These are phyloP conservation scores for Termitomyces sp. DNA, from an alignment of 1,284 basidiomycete genomes.

Conservation along the genomic window DNA sequence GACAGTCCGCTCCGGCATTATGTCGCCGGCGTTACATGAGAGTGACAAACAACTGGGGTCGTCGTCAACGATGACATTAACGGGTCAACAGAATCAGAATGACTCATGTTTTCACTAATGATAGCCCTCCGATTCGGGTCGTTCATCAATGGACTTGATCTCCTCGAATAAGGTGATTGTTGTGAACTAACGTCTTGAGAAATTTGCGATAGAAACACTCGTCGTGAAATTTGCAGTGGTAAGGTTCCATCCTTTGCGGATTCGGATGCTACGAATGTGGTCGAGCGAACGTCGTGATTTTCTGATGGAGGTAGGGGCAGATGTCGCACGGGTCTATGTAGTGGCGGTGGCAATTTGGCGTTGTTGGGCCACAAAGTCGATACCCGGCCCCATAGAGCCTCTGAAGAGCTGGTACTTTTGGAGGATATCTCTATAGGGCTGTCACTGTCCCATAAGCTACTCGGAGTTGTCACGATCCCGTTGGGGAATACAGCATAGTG, in stretches of 20 bases:
- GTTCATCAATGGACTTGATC: constrained; percentile 5
- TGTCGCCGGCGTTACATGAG: too few relatives aligned
- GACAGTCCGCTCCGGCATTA: too few relatives aligned
- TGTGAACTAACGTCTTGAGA: not conserved
- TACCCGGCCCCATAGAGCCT: too few relatives aligned
- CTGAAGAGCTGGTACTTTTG: not conserved
- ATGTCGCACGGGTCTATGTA: too few relatives aligned
- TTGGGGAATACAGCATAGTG: constrained; percentile 20
- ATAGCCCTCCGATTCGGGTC: not conserved
- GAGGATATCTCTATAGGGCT: not conserved
- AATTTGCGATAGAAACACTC: not conserved
- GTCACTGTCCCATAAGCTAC: not conserved
- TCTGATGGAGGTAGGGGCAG: not conserved
- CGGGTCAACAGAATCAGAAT: constrained; percentile 22
- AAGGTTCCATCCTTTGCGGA: not conserved
- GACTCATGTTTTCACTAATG: constrained; percentile 13
- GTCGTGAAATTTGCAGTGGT: not conserved
- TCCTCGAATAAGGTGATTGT: not conserved
- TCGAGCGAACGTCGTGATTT: not conserved
- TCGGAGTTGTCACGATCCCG: constrained; percentile 1
- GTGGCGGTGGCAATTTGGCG: too few relatives aligned
- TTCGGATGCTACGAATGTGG: not conserved
- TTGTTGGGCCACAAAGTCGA: too few relatives aligned
- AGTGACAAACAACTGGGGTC: too few relatives aligned
- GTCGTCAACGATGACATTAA: too few relatives aligned